These are phyloP conservation scores for Lipomyces starkeyi DNA, from an alignment of 805 yeast species.

Conservation along the genomic window DNA sequence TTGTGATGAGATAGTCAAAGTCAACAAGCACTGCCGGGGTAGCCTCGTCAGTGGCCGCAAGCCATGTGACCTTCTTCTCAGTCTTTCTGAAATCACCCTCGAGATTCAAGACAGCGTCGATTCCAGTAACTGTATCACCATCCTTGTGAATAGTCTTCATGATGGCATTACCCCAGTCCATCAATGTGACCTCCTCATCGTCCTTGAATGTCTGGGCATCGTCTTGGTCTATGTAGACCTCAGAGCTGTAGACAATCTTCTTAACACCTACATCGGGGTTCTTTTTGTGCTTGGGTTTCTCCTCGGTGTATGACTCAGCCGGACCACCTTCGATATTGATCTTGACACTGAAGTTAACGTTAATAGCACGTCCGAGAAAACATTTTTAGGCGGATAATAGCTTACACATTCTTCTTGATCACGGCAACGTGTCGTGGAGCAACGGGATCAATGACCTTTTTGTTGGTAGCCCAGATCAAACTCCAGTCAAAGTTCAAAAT, in stretches of 20 bases:
- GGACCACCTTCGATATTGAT: constrained; percentile 73
- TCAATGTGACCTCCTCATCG: constrained; percentile 92
- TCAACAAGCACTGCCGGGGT: constrained; percentile 80
- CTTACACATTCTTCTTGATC: constrained; percentile 54
- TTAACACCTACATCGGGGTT: constrained; percentile 88
- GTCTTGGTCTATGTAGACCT: constrained; percentile 80
- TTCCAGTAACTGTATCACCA: constrained; percentile 60
- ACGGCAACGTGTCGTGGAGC: constrained; percentile 96
- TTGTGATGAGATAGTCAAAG: constrained; percentile 92
- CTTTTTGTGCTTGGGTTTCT: constrained; percentile 92
- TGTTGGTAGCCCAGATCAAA: constrained; percentile 96
- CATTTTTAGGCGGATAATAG: neutral
- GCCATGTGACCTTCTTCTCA: constrained; percentile 92
- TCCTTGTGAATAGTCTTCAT: constrained; percentile 71
- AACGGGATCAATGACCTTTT: constrained; percentile 94
- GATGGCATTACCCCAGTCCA: constrained; percentile 98
- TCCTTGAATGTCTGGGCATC: constrained; percentile 78
- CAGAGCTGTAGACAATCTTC: constrained; percentile 68
- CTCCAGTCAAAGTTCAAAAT: constrained; percentile 98
- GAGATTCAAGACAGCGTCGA: constrained; percentile 80
- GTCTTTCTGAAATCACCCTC: constrained; percentile 98
- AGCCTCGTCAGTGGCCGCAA: constrained; percentile 78
- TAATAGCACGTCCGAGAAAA: neutral
- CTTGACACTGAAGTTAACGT: constrained; percentile 54
- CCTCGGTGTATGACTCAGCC: constrained; percentile 62